Conservation (phyloP, 2,329 filamentous ascomycete genomes). For the Apiospora kogelbergensis region DNA sequence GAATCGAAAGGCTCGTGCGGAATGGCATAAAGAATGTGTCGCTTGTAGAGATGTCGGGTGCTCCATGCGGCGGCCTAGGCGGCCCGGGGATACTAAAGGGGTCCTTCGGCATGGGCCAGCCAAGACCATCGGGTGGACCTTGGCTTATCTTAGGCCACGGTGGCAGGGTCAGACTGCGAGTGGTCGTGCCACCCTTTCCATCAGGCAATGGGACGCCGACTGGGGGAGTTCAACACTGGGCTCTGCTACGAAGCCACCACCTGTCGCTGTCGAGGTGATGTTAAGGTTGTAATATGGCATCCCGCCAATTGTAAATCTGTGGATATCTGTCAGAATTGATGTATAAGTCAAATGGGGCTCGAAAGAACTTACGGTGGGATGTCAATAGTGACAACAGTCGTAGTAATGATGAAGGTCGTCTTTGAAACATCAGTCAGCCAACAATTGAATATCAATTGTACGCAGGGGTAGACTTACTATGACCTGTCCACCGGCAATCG, state of each 20-base stretch:
- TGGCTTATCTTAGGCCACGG: conserved; percentile 20
- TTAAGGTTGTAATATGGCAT: conserved; percentile 22
- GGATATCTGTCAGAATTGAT: neutral
- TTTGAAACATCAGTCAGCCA: neutral
- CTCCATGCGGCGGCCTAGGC: neutral
- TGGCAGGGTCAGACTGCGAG: conserved; percentile 19
- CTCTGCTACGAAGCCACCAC: neutral
- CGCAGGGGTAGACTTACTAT: neutral
- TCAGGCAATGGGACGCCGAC: conserved; percentile 18
- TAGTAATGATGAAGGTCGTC: conserved; percentile 10
- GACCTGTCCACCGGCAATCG: conserved; percentile 9
- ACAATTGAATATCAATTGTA: too few relatives aligned
- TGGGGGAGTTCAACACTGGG: conserved; percentile 18
- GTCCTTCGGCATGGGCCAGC: neutral
- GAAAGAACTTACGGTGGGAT: conserved; percentile 14
- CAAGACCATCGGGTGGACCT: neutral
- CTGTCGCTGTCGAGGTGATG: conserved; percentile 10
- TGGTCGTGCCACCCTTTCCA: conserved; percentile 16
- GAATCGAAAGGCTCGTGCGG: conserved; percentile 12
- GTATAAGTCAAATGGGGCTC: neutral
- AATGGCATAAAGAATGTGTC: neutral
- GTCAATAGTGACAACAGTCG: conserved; percentile 15
- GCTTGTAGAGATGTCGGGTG: neutral
- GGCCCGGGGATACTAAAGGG: conserved; percentile 8
- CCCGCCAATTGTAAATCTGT: conserved; percentile 9